A percentile compares a stretch with the other conserved stretches of the same genome.
Evolutionary conservation across 2,329 filamentous ascomycete species (phyloP).

Genomic region (Boeremia lycopersici): DNA sequence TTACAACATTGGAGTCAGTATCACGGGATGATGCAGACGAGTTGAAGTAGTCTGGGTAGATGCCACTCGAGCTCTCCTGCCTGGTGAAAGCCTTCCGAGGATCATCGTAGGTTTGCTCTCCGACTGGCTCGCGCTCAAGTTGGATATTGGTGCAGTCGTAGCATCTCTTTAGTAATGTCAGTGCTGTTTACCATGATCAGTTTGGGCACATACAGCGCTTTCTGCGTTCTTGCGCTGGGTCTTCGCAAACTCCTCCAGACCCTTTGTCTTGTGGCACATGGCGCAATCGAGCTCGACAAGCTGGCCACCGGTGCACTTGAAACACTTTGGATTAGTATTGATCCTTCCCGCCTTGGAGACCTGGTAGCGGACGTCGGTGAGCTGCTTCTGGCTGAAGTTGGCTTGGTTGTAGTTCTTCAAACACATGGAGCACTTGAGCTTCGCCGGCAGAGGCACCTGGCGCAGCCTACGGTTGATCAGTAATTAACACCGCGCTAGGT

Average conservation of each 20-base stretch:
- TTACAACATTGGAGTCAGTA: conserved; percentile 29
- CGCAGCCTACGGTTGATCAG: conserved; percentile 22
- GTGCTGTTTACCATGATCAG: neutral
- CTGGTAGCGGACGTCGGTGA: conserved; percentile 41
- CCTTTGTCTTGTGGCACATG: conserved; percentile 55
- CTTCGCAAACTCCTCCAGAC: conserved; percentile 58
- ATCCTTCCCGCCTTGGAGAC: conserved; percentile 21
- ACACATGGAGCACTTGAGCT: conserved; percentile 56
- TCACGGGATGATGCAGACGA: conserved; percentile 3
- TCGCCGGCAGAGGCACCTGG: conserved; percentile 28
- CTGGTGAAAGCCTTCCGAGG: conserved; percentile 27
- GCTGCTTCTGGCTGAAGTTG: conserved; percentile 57
- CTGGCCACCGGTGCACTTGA: conserved; percentile 51
- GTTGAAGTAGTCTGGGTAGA: conserved; percentile 30
- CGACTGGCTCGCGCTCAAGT: conserved; percentile 27
- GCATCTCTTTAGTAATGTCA: conserved; percentile 37
- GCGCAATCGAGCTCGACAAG: conserved; percentile 56
- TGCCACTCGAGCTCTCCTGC: conserved; percentile 18
- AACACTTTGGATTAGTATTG: conserved; percentile 48
- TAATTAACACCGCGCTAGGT: neutral
- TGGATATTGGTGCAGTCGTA: conserved; percentile 38
- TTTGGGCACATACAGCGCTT: conserved; percentile 48
- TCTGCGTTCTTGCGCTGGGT: conserved; percentile 54
- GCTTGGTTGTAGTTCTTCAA: conserved; percentile 45
- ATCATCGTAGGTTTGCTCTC: conserved; percentile 42